phyloP scores from a whole-genome alignment of 495 filamentous ascomycete species.

The Xylaria acuta region DNA sequence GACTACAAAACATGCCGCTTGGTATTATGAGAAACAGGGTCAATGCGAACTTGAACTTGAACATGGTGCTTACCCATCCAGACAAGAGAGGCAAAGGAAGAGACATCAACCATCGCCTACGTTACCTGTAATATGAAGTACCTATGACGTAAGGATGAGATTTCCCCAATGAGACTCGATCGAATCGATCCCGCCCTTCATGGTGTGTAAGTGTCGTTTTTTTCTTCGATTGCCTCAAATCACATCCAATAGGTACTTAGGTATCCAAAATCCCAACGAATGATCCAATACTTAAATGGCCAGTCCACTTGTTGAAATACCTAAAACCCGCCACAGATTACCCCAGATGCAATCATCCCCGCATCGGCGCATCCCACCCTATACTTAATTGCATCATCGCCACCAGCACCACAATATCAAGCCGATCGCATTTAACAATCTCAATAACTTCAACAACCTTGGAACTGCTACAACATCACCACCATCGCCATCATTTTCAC shows the following conservation, averaged over 20 bases:
- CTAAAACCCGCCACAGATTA: not conserved
- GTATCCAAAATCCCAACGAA: not conserved
- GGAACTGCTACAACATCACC: not conserved
- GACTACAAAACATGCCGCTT: not conserved
- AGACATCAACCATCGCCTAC: not conserved
- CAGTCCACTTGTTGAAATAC: not conserved
- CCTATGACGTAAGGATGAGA: constrained; percentile 11
- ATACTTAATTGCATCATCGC: not conserved
- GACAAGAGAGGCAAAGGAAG: not conserved
- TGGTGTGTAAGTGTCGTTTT: not conserved
- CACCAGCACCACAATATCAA: not conserved
- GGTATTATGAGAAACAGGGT: not conserved
- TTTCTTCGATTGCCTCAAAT: not conserved
- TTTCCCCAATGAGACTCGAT: too few species aligned
- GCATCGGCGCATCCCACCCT: constrained; percentile 1
- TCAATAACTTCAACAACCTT: not conserved
- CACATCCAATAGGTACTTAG: not conserved
- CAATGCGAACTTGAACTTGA: not conserved
- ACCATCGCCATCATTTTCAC: too few species aligned
- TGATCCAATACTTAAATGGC: not conserved
- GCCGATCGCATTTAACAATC: not conserved
- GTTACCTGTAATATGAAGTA: not conserved
- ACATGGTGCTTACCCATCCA: not conserved
- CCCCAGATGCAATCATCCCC: not conserved
- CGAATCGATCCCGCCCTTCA: constrained; percentile 14